Percentiles rank a stretch among this genome's conserved stretches.
Conservation (phyloP, 2,329 filamentous ascomycete species). For the Ceratocystis destructans region DNA sequence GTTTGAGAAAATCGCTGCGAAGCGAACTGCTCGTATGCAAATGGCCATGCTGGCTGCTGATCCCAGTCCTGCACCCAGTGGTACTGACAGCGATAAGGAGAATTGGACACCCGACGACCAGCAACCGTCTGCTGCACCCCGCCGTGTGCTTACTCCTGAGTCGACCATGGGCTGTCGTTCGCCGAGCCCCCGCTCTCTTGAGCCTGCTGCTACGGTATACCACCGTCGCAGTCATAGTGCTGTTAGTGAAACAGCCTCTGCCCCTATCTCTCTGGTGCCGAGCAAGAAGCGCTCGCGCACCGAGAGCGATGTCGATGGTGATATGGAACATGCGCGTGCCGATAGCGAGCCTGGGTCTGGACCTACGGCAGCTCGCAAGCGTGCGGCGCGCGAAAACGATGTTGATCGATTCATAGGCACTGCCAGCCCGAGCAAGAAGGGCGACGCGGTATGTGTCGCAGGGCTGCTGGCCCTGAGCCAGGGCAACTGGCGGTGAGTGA, state of each 20-base stretch:
- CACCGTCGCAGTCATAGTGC: not conserved
- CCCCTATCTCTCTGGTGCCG: constrained; percentile 19
- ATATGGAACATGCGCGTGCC: not conserved
- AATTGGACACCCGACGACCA: constrained; percentile 57
- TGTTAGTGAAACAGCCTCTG: not conserved
- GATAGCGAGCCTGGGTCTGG: not conserved
- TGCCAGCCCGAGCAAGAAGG: constrained; percentile 55
- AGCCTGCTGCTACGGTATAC: too few relatives aligned
- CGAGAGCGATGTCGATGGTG: constrained; percentile 6
- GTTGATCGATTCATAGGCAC: constrained; percentile 61
- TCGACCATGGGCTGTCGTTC: constrained; percentile 27
- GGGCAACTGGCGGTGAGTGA: constrained; percentile 54
- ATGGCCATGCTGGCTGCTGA: constrained; percentile 11
- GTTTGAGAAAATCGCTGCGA: constrained; percentile 41
- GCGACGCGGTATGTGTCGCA: constrained; percentile 78
- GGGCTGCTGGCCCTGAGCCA: constrained; percentile 80
- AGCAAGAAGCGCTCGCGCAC: constrained; percentile 15
- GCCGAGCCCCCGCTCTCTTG: constrained; percentile 24
- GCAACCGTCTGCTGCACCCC: constrained; percentile 27
- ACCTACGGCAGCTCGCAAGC: constrained; percentile 19
- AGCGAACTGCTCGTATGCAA: not conserved
- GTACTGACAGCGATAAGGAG: constrained; percentile 59
- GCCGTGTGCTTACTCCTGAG: constrained; percentile 25
- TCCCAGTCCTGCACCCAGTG: constrained; percentile 13
- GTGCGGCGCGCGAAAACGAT: constrained; percentile 36